A percentile compares a stretch with the other conserved stretches of the same genome.
Conservation (phyloP, 2,329 filamentous ascomycete genomes). For the Phaeosphaeriaceae sp. region DNA sequence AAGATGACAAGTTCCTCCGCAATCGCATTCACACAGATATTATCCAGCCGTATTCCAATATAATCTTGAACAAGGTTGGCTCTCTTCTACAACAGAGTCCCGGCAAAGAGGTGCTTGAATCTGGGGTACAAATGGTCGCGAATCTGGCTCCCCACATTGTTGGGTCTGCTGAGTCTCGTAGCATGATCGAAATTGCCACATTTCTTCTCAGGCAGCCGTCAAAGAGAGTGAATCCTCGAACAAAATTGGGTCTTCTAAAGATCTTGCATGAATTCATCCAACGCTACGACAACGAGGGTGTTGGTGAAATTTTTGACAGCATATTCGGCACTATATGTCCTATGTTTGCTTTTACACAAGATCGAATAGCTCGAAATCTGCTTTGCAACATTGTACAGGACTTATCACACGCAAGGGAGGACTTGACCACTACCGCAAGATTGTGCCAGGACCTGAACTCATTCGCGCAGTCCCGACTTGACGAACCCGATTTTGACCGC, state of each 20-base stretch:
- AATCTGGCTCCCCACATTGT: constrained; percentile 61
- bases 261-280: constrained; percentile 83
- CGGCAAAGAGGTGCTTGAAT: constrained; percentile 77
- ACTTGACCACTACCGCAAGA: constrained; percentile 67
- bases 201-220: constrained; percentile 86
- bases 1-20: constrained; percentile 63
- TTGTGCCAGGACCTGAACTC: constrained; percentile 84
- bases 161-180: constrained; percentile 67
- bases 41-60: constrained; percentile 71
- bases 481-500: constrained; percentile 86
- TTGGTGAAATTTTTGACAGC: constrained; percentile 64
- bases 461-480: constrained; percentile 72
- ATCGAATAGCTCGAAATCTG: constrained; percentile 75
- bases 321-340: constrained; percentile 78
- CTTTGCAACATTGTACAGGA: constrained; percentile 75
- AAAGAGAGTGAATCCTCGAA: constrained; percentile 78
- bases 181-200: constrained; percentile 78
- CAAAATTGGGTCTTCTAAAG: constrained; percentile 79
- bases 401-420: constrained; percentile 69
- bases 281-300: constrained; percentile 63
- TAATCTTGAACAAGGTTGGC: constrained; percentile 64
- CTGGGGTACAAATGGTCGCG: constrained; percentile 80
- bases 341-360: constrained; percentile 89
- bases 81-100: constrained; percentile 62
- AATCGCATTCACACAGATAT: constrained; percentile 47